Evolutionary conservation across 2,329 filamentous ascomycete genomes (phyloP), one percentile per base, ranked within the genome.

Genomic region (Colletotrichum cereale): DNA sequence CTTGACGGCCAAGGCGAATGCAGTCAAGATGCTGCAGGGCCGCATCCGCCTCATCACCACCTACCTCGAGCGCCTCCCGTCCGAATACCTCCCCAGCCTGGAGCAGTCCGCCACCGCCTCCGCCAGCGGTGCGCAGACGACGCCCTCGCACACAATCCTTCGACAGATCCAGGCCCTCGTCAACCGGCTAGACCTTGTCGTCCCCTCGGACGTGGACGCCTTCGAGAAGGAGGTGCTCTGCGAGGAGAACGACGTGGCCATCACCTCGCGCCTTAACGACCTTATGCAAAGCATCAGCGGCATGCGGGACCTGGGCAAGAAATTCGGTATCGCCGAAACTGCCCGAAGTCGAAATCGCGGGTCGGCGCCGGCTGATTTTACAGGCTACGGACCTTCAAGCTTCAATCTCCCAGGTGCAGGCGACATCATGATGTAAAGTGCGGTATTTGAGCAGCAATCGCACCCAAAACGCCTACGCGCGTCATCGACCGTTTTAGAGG

Each of bases 1-100:
- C 21, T 89, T 99, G 29, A 96, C 92, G 36, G 93, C 95, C 72
- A 97, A 97, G 77, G 89, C 92, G 73, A 98, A 98, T 81, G 95
- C 96, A 34, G 92, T 98, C 78, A 96, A 95, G 83, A 98, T 97
- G 91, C 89, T 99, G 36, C 91, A 96, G 77, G 89, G 91, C 8
- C 90, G 93, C 61, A 89, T 96, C 75, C 87, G 88, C 55, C 87
- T 96, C 67, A 88, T 96, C 75, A 88, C 88, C 71, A 86, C 86
- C n/a, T 98, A 98, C 79, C 89, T 99, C 57, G 86, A 91, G 73
- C 88, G 87, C 18, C 87, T 96, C 2, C 92, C 93, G 1, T 86
- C 89, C 10, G 91, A 90, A 29, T 90, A 91, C 77, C 83, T 91
- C 44, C 87, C 86, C 8, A 86, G 86, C 58, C 77, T 75, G 12